Percentiles rank a stretch among this genome's conserved stretches.
Conservation (phyloP, 495 filamentous ascomycete genomes). For the Aspergillus indologenus region DNA sequence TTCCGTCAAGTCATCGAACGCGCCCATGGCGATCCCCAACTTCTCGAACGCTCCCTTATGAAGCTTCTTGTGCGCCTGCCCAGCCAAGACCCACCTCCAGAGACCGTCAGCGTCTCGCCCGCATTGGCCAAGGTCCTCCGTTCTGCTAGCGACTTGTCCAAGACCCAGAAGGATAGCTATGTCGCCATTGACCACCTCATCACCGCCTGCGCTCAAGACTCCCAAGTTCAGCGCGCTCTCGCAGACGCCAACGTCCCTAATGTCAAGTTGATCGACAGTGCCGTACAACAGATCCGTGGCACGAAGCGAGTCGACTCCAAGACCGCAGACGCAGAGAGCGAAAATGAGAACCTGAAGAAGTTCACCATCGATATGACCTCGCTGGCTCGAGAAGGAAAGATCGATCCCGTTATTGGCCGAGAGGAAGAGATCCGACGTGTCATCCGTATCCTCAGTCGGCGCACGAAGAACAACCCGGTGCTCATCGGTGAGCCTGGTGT, state of each 20-base stretch:
- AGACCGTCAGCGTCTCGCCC: slow-evolving; percentile 75
- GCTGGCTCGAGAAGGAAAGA: slow-evolving; percentile 91
- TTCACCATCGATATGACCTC: slow-evolving; percentile 98
- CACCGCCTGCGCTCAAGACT: slow-evolving; percentile 73
- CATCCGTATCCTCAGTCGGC: slow-evolving; percentile 84
- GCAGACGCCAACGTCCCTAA: slow-evolving; percentile 91
- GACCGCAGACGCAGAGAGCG: slow-evolving; percentile 85
- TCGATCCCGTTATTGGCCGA: slow-evolving; percentile 95
- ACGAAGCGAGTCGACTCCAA: slow-evolving; percentile 90
- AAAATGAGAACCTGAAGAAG: slow-evolving; percentile 92
- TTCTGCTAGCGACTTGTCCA: slow-evolving; percentile 82
- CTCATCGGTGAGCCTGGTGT: slow-evolving; percentile 96
- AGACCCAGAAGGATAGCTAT: slow-evolving; percentile 92
- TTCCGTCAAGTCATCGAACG: slow-evolving; percentile 93
- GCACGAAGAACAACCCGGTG: slow-evolving; percentile 98
- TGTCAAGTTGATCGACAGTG: slow-evolving; percentile 80
- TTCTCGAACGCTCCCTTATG: slow-evolving; percentile 83
- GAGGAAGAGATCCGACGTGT: slow-evolving; percentile 96
- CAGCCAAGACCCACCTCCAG: slow-evolving; percentile 91
- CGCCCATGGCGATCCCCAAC: slow-evolving; percentile 87
- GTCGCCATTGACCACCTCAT: slow-evolving; percentile 95
- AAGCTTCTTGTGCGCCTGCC: slow-evolving; percentile 86
- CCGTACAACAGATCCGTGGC: slow-evolving; percentile 84
- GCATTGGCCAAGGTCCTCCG: slow-evolving; percentile 77
- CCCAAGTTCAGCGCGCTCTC: slow-evolving; percentile 65